Evolutionary conservation across 2,329 filamentous ascomycete species (phyloP).

Genomic region (Cladosporium phlei): DNA sequence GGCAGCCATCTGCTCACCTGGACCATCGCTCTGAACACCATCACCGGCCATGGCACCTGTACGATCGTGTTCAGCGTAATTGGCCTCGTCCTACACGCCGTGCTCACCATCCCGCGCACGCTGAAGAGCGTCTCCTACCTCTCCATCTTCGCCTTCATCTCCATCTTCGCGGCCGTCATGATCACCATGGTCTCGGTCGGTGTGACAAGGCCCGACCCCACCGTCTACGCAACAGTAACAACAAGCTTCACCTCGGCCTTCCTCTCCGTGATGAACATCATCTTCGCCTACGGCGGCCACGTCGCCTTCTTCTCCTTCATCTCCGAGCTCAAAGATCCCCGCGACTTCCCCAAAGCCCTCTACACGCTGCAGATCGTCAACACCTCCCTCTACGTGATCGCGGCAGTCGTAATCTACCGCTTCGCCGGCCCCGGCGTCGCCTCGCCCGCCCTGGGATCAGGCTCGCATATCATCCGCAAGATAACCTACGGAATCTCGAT

Average conservation of each 20-base stretch:
- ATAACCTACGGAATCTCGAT: slow-evolving; percentile 64
- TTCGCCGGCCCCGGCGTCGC: slow-evolving; percentile 57
- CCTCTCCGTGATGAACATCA: slow-evolving; percentile 62
- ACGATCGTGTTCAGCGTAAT: slow-evolving; percentile 62
- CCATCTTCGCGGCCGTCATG: slow-evolving; percentile 57
- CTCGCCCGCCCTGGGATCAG: slow-evolving; percentile 62
- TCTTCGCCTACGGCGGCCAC: slow-evolving; percentile 63
- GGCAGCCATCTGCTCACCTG: slow-evolving; percentile 66
- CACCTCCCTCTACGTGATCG: slow-evolving; percentile 58
- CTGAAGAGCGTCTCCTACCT: slow-evolving; percentile 60
- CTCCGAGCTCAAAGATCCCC: slow-evolving; percentile 58
- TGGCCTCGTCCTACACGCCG: slow-evolving; percentile 54
- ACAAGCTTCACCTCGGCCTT: slow-evolving; percentile 50
- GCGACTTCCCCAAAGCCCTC: slow-evolving; percentile 59
- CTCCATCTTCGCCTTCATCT: slow-evolving; percentile 50
- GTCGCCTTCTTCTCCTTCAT: slow-evolving; percentile 64
- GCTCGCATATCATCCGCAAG: slow-evolving; percentile 52
- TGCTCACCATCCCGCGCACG: slow-evolving; percentile 58
- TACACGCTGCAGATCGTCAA: slow-evolving; percentile 56
- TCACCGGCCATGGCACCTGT: slow-evolving; percentile 59
- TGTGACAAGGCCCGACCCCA: slow-evolving; percentile 41
- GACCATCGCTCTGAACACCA: slow-evolving; percentile 63
- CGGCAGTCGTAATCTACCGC: slow-evolving; percentile 63
- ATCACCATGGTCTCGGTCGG: slow-evolving; percentile 65
- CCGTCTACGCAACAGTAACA: slow-evolving; percentile 33